These are phyloP conservation scores for Leccinum olivaceopallidum DNA, from an alignment of 768 basidiomycete species.

Conservation along the genomic window DNA sequence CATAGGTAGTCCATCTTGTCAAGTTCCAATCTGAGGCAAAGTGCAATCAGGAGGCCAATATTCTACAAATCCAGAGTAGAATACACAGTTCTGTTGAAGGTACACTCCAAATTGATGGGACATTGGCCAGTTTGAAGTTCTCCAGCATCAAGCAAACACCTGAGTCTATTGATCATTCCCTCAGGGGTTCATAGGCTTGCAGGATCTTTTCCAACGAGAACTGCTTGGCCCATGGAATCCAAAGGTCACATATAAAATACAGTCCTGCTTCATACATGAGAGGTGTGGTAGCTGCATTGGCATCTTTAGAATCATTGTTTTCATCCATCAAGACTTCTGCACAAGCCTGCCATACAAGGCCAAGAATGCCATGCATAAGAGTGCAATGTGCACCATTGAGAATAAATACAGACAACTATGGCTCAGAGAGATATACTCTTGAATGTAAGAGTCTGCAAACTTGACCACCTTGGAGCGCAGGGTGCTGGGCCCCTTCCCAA, in stretches of 20 bases:
- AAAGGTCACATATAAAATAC: background rate
- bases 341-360: background rate
- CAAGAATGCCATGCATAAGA: background rate
- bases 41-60: background rate
- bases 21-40: background rate
- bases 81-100: background rate
- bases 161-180: background rate
- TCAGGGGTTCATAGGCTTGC: background rate
- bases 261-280: background rate
- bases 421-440: no score
- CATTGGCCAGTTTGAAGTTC: background rate
- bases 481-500: no score
- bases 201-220: background rate
- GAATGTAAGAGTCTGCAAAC: no score
- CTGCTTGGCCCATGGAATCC: background rate
- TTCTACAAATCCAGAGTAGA: background rate
- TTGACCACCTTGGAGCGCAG: no score
- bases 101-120: background rate
- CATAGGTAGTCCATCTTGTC: background rate
- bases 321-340: background rate
- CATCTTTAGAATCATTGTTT: no score
- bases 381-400: constrained; percentile 1
- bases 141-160: background rate
- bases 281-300: no score
- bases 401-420: constrained; percentile 5